Evolutionary conservation across 1,139 yeast species (phyloP), one percentile per base, ranked within the genome.

Genomic region (Eremothecium coryli): DNA sequence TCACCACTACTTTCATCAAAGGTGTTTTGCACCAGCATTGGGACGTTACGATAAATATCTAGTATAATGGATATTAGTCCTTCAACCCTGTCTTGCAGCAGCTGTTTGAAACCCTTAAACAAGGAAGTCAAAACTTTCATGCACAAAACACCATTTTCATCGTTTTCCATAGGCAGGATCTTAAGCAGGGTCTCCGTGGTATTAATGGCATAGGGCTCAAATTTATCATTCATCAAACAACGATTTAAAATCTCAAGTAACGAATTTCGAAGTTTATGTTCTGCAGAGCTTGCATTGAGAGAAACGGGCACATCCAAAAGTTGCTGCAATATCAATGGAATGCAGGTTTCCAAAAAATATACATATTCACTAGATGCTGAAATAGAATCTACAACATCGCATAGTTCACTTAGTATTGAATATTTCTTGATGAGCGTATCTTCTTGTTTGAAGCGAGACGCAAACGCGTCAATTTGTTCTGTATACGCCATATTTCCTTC

Each of bases 81-180:
- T 44, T 73, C 78, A 3, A 90, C 94, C 48, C 79, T 79, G 14
- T 76, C 88, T 11, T 71, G 66, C 38, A 88, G 63, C 26, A 68
- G 66, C 13, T 70, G 59, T 60, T 84, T 88, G 62, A 82, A 90
- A 0, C 93, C 75, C 56, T 93, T 81, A 61, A 88, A 95, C 38
- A 90, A 64, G 31, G 82, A 73, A n/a, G 97, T 85, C 38, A 88
- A 70, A 37, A 86, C 78, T 56, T 85, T 88, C 81, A 88, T 79
- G 55, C 94, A 82, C 37, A 86, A 66, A 1, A 86, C 86, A 32
- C 97, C 98, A 54, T 90, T 90, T 45, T 88, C 97, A 59, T 93
- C 99, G 54, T 93, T 90, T 54, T 93, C 99, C 12, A 62, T 66
- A 15, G 71, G 73, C 40, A 90, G 64, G 12, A 82, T 64, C 22